Evolutionary conservation across 371 early-diverging fungal genomes (phyloP), one percentile per base, ranked within the genome.

Genomic region (Mucor sp.): DNA sequence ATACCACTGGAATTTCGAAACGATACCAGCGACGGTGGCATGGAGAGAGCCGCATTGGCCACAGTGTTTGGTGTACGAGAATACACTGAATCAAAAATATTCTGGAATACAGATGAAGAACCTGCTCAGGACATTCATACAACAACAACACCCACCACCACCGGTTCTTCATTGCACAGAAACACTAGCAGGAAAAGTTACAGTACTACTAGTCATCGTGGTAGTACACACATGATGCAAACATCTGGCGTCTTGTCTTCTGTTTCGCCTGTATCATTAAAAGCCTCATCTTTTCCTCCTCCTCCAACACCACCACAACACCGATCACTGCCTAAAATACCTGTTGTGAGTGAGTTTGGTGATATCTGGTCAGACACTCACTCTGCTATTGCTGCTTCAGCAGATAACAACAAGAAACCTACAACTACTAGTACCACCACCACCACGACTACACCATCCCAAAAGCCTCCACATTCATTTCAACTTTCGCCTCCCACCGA

Each of bases 21-120:
- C 44, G 71, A 70, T 32, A 58, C 64, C 6, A 75, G 67, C 25
- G 66, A 68, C 39, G 75, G 82, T 17, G 76, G 77, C 21, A 76
- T 76, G 41, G 83, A 83, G 59, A 65, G 76, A 39, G 83, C 81
- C 3, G 81, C 83, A 17, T 63, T 83, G 30, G 83, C 83, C 12
- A 79, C 79, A 19, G 83, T 83, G 1, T 83, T 80, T 68, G 83
- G 83, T 33, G 81, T 80, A 5, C 65, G 63, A 62, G 83, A 83
- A 63, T 83, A 83, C 44, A 76, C 75, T 8, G 78, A 80, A 47
- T 81, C 83, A 1, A 80, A 77, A 21, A 77, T 75, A 35, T 74
- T 83, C 47, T 83, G 83, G 83, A 71, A 77, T 19, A 35, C 60
- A 30, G 66, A 71, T 0, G 71, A 79, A 14, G 56, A 66, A 11